Percentiles rank a stretch among this genome's conserved stretches.
Conservation (phyloP, 371 early-diverging fungal genomes). For the Mucor sp. region DNA sequence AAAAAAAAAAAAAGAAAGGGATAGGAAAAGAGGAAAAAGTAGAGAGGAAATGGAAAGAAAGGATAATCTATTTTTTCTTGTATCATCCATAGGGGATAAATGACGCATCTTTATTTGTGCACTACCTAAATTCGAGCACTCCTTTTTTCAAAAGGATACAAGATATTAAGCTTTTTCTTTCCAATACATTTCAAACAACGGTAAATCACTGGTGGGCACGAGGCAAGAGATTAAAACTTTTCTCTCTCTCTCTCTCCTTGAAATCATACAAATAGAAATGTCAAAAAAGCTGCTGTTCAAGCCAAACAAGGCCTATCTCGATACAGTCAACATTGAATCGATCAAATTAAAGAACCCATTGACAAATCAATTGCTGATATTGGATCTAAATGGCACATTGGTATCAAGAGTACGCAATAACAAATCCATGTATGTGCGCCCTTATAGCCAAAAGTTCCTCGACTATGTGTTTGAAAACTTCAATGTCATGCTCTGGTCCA, state of each 20-base stretch:
- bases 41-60: background rate
- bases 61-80: background rate
- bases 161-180: background rate
- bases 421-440: conserved; percentile 52
- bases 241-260: background rate
- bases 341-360: background rate
- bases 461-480: conserved; percentile 63
- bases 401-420: conserved; percentile 42
- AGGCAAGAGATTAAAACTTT: background rate
- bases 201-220: background rate
- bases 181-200: background rate
- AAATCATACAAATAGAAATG: background rate
- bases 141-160: background rate
- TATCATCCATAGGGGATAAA: conserved; percentile 8
- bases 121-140: background rate
- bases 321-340: conserved; percentile 1
- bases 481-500: conserved; percentile 80
- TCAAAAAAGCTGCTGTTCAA: background rate
- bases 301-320: conserved; percentile 8
- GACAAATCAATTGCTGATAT: conserved; percentile 53
- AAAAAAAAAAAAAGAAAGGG: background rate
- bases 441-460: conserved; percentile 59
- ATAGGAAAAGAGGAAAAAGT: conserved; percentile 1
- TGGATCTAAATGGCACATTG: conserved; percentile 79
- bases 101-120: conserved; percentile 18